Base-by-base conservation (phyloP, 169 alveolate species). In the Cytauxzoon felis region DNA sequence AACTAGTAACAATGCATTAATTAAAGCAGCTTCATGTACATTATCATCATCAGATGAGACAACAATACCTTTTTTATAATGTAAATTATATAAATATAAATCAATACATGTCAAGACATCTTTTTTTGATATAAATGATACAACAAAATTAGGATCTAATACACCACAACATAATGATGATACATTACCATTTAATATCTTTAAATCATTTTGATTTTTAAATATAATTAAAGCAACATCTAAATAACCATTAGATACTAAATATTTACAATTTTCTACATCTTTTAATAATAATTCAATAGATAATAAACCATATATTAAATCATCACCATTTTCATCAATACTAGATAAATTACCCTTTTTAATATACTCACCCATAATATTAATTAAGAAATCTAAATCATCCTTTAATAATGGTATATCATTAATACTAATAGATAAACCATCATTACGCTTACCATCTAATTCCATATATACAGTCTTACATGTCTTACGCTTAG, bases 401-500 rank as follows among this genome's bases (percentile, higher is more conserved):
- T 76, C 80, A 36, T 76, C 86, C 27, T 60, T 48, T 36, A 65
- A 66, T 54, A 54, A 56, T 45, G 49, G 51, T 19, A 81, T 68
- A n/a, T 87, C 73, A 40, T 61, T 23, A n/a, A 70, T 66, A 26
- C 58, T 57, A 5, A 86, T 56, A 7, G 66, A 32, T 29, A 42
- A 40, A 33, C 56, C 70, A 21, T 70, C 80, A n/a, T 53, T 27
- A 43, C 40, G 62, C 26, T 58, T 72, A 34, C 80, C 80, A 19
- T 71, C 86, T 40, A 87, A 69, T 52, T 38, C 33, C 50, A 70
- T 58, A 67, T 81, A 87, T 45, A 87, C 67, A 45, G 78, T 82
- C 61, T 81, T 59, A 61, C 92, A 87, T 21, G 67, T 81, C 49
- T 80, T 79, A 33, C 70, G 72, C 68, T 80, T 86, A 2, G 91